Conservation (phyloP, 1,284 basidiomycete genomes). For the Heterobasidion parviporum region DNA sequence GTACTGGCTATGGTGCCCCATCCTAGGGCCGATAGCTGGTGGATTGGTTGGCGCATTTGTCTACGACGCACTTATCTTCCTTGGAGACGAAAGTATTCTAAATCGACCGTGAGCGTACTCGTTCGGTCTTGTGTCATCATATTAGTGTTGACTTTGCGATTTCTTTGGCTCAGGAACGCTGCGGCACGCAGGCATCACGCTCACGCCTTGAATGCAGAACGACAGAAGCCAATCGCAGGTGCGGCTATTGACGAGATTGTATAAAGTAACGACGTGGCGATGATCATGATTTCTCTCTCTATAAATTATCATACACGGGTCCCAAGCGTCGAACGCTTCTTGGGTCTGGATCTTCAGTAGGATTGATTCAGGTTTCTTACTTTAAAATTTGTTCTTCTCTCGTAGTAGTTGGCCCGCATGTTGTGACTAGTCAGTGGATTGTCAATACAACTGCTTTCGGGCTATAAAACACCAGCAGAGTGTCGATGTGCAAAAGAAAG, state of each 20-base stretch:
- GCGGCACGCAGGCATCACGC: slow-evolving; percentile 1
- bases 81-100: slow-evolving; percentile 44
- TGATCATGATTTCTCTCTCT: not conserved
- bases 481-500: no score
- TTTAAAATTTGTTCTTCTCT: no score
- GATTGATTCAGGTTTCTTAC: no score
- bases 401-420: no score
- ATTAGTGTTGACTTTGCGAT: not conserved
- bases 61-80: slow-evolving; percentile 47
- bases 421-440: no score
- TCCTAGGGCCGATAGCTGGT: slow-evolving; percentile 51
- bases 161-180: slow-evolving; percentile 4
- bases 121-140: not conserved
- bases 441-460: no score
- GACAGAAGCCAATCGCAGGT: not conserved
- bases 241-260: not conserved
- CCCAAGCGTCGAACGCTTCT: no score
- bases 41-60: slow-evolving; percentile 41
- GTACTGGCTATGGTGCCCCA: slow-evolving; percentile 74
- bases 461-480: no score
- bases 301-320: not conserved
- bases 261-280: not conserved
- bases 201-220: not conserved
- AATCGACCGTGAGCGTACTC: slow-evolving; percentile 37
- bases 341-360: no score